Conservation (phyloP, 1,139 yeast genomes). For the Yamadazyma aaseri region DNA sequence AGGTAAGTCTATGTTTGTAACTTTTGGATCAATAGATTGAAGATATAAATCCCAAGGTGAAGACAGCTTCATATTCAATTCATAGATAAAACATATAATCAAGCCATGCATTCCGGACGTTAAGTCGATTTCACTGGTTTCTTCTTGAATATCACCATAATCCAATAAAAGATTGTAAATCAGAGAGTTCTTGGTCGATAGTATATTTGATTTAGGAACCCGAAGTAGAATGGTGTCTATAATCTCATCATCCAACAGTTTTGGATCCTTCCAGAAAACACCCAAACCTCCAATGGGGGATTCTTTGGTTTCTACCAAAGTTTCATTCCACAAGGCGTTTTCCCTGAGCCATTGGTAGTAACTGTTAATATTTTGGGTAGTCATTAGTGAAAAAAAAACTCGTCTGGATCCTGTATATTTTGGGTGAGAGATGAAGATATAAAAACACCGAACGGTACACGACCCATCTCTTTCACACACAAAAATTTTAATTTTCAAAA, state of each 20-base stretch:
- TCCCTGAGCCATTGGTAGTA: slow-evolving; percentile 43
- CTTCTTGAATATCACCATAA: slow-evolving; percentile 22
- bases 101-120: slow-evolving; percentile 61
- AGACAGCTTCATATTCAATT: slow-evolving; percentile 42
- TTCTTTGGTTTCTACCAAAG: slow-evolving; percentile 40
- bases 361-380: slow-evolving; percentile 6
- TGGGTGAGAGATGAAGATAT: neutral
- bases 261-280: slow-evolving; percentile 51
- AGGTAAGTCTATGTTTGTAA: slow-evolving; percentile 39
- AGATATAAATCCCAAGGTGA: slow-evolving; percentile 82
- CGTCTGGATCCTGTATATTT: too few relatives aligned
- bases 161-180: slow-evolving; percentile 70
- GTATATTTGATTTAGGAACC: slow-evolving; percentile 52
- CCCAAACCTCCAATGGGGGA: slow-evolving; percentile 72
- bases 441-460: neutral
- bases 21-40: slow-evolving; percentile 47
- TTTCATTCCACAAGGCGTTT: slow-evolving; percentile 51
- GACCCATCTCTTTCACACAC: neutral
- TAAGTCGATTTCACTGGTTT: slow-evolving; percentile 28
- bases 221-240: slow-evolving; percentile 34
- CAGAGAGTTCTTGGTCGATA: slow-evolving; percentile 59
- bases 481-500: too few relatives aligned
- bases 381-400: too few relatives aligned
- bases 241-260: slow-evolving; percentile 23
- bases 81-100: slow-evolving; percentile 71